Base-by-base conservation (phyloP, 768 basidiomycete genomes). In the Boletus reticuloceps region DNA sequence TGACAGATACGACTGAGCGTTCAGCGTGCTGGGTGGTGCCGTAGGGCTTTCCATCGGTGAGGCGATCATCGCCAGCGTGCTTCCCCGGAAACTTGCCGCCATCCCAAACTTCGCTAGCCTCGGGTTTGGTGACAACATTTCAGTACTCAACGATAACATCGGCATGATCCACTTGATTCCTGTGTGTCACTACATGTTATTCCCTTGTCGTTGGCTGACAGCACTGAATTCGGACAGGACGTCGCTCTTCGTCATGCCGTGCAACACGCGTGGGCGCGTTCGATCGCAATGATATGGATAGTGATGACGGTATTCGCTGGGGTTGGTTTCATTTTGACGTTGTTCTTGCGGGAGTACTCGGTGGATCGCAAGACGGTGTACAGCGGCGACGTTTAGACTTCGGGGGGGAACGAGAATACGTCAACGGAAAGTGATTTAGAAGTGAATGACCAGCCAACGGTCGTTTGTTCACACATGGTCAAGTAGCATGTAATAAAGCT, bases 21-120 rank as follows among this genome's bases (percentile, higher is more conserved):
- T 32, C 45, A 86, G 88, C 54, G 82, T 80, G 11, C 65, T 91
- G 25, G 89, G 89, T 6, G 88, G 86, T 6, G 87, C 88, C 0
- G 75, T 89, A 27, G 88, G 88, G 9, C 81, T 91, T 46, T 79
- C 89, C 0, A 67, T 89, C 36, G 86, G 88, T 14, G 84, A 90
- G 60, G 85, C 83, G 5, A 83, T 90, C 53, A 84, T 83, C 56
- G 73, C 85, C 2, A 83, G 79, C 50, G 80, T 86, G 5, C 66
- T 78, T 50, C 67, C 65, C 17, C 66, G 55, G 29, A 69, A 72
- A 47, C 68, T 79, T 2, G 58, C 59, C 0, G 55, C 54, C 1
- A 75, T 80, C 22, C 69, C 72, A 1, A 70, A 70, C 20, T 47
- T 72, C 1, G 29, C 37, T 3, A 46, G 49, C 16, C 58, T 73